Percentiles rank a stretch among this genome's conserved stretches.
Evolutionary conservation across 148 eudicot species (phyloP).

Genomic region (Chenopodium berlandieri): DNA sequence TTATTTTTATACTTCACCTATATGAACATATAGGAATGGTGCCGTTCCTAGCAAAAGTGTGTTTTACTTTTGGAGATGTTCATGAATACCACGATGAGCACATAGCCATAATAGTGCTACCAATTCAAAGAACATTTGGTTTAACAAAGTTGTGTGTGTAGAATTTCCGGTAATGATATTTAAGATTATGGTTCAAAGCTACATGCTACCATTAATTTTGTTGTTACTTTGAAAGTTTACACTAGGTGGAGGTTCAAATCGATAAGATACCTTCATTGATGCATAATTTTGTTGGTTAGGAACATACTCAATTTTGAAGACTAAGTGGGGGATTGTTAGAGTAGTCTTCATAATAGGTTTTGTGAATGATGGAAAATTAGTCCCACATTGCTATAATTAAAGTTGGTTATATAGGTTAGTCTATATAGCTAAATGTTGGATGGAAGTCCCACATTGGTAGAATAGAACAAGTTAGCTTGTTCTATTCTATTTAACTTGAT

Average conservation of each 20-base stretch:
- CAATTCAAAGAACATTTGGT: neutral
- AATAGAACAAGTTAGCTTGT: too few species aligned
- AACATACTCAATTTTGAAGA: too few species aligned
- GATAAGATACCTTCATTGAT: neutral
- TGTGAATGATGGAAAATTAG: too few species aligned
- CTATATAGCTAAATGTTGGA: too few species aligned
- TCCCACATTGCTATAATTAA: too few species aligned
- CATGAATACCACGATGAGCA: conserved; percentile 8
- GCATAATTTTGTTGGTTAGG: neutral
- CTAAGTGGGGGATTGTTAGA: neutral
- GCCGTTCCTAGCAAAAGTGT: neutral
- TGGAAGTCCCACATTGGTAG: too few species aligned
- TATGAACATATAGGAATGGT: conserved; percentile 1
- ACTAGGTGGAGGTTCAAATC: neutral
- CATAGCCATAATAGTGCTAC: conserved; percentile 13
- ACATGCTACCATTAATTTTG: neutral
- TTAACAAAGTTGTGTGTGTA: neutral
- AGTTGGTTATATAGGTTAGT: too few species aligned
- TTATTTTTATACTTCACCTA: neutral
- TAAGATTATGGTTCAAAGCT: neutral
- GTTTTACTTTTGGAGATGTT: conserved; percentile 13
- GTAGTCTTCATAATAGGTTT: too few species aligned
- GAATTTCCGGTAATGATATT: neutral
- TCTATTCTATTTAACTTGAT: too few species aligned
- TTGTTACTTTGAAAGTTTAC: neutral